A percentile compares a stretch with the other conserved stretches of the same genome.
phyloP scores from a whole-genome alignment of 768 basidiomycete species.

The Suillus fuscotomentosus region DNA sequence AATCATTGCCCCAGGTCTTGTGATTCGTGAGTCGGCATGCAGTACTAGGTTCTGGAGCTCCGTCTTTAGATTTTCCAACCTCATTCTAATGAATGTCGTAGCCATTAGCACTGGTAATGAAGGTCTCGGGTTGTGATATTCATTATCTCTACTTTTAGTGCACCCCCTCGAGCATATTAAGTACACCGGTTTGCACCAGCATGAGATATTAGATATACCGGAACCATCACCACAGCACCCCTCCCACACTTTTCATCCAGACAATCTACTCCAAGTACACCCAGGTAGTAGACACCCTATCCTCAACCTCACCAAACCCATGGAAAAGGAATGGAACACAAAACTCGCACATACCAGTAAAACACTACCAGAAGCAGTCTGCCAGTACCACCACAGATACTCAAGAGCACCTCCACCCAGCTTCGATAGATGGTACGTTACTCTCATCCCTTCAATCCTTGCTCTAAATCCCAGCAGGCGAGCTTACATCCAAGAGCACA shows the following conservation, averaged over 20 bases:
- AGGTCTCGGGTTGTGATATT: too few species aligned
- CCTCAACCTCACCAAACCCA: slow-evolving; percentile 37
- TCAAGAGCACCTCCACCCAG: slow-evolving; percentile 40
- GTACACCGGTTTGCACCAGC: neutral
- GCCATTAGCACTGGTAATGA: too few species aligned
- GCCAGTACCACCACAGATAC: slow-evolving; percentile 39
- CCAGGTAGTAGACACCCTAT: slow-evolving; percentile 42
- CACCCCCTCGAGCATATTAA: neutral
- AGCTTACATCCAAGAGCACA: slow-evolving; percentile 42
- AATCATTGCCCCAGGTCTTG: too few species aligned
- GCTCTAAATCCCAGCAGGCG: slow-evolving; percentile 32
- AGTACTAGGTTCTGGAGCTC: too few species aligned
- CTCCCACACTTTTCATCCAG: slow-evolving; percentile 20
- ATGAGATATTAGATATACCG: neutral
- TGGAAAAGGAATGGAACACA: slow-evolving; percentile 38
- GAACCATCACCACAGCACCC: neutral
- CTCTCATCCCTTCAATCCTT: neutral
- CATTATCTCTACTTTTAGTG: neutral
- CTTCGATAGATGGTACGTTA: slow-evolving; percentile 45
- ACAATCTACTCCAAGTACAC: slow-evolving; percentile 38
- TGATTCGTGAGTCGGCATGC: too few species aligned
- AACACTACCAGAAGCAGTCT: slow-evolving; percentile 37
- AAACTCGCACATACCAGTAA: slow-evolving; percentile 37
- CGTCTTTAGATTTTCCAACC: too few species aligned
- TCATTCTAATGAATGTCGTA: too few species aligned